These are phyloP conservation scores for Spathaspora sp. DNA, from an alignment of 1,139 yeast species.

Conservation along the genomic window DNA sequence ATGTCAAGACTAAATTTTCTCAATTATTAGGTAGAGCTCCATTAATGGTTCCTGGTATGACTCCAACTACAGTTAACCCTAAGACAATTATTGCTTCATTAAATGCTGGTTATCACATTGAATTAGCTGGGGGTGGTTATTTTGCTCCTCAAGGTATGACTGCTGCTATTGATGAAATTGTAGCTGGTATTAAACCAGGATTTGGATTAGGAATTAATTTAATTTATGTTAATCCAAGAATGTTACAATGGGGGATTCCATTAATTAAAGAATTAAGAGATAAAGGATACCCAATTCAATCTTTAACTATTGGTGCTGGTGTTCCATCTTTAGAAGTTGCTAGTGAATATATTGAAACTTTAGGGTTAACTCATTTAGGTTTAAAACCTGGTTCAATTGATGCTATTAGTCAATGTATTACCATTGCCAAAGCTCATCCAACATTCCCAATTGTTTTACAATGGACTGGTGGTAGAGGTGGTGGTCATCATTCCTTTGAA, in stretches of 20 bases:
- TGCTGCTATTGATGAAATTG: constrained; percentile 71
- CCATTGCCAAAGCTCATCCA: constrained; percentile 95
- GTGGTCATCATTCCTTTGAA: constrained; percentile 99
- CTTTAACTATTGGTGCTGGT: constrained; percentile 98
- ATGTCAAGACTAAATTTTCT: constrained; percentile 92
- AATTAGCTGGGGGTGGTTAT: constrained; percentile 98
- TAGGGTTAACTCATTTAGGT: constrained; percentile 91
- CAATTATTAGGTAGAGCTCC: constrained; percentile 94
- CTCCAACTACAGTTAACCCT: constrained; percentile 95
- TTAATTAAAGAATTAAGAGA: constrained; percentile 84
- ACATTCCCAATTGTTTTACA: constrained; percentile 93
- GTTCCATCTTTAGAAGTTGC: constrained; percentile 98
- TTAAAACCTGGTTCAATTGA: constrained; percentile 98
- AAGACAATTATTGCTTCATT: constrained; percentile 90
- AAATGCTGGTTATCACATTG: constrained; percentile 96
- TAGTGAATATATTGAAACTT: constrained; percentile 87
- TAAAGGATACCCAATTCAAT: constrained; percentile 93
- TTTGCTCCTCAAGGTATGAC: constrained; percentile 72
- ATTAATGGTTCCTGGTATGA: constrained; percentile 98
- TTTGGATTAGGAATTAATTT: constrained; percentile 87
- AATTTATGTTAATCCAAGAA: constrained; percentile 93
- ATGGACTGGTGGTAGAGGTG: constrained; percentile 99
- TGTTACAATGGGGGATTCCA: constrained; percentile 99
- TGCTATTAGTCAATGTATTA: constrained; percentile 80
- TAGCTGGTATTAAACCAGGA: constrained; percentile 70